Evolutionary conservation across 2,329 filamentous ascomycete species (phyloP).

Genomic region (Pestalotiopsis sp.): DNA sequence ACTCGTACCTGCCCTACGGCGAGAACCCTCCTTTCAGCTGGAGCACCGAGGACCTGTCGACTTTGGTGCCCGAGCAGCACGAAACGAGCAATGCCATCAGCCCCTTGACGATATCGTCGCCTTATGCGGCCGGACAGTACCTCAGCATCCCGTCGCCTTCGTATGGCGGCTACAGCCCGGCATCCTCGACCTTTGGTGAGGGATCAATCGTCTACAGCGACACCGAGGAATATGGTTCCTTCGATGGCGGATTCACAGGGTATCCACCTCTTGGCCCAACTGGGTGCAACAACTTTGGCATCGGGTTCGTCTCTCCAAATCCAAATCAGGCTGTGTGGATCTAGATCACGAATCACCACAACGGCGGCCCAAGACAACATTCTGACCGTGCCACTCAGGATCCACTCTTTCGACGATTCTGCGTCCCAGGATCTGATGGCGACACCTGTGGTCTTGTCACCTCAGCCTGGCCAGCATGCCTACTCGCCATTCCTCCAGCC

Average conservation of each 20-base stretch:
- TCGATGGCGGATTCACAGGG: constrained; percentile 47
- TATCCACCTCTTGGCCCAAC: constrained; percentile 48
- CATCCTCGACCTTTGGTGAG: constrained; percentile 63
- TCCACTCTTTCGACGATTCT: constrained; percentile 45
- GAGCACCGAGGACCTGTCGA: constrained; percentile 64
- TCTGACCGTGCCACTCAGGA: constrained; percentile 60
- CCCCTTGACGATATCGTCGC: constrained; percentile 59
- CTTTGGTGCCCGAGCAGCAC: constrained; percentile 49
- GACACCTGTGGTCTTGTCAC: constrained; percentile 30
- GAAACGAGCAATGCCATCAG: constrained; percentile 51
- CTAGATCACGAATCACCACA: constrained; percentile 46
- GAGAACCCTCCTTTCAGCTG: constrained; percentile 63
- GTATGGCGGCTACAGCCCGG: constrained; percentile 63
- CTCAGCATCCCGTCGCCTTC: constrained; percentile 66
- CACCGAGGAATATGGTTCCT: constrained; percentile 57
- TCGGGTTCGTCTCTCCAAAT: constrained; percentile 67
- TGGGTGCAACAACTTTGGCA: constrained; percentile 47
- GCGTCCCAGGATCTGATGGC: constrained; percentile 23
- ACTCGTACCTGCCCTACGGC: constrained; percentile 54
- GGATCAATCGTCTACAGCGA: constrained; percentile 67
- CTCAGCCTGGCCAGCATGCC: constrained; percentile 38
- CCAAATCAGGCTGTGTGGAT: constrained; percentile 58
- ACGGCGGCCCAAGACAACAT: constrained; percentile 45
- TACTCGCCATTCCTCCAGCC: constrained; percentile 49
- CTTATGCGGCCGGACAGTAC: constrained; percentile 58